Base-by-base conservation (phyloP, 1,284 basidiomycete genomes). In the Malassezia pachydermatis region DNA sequence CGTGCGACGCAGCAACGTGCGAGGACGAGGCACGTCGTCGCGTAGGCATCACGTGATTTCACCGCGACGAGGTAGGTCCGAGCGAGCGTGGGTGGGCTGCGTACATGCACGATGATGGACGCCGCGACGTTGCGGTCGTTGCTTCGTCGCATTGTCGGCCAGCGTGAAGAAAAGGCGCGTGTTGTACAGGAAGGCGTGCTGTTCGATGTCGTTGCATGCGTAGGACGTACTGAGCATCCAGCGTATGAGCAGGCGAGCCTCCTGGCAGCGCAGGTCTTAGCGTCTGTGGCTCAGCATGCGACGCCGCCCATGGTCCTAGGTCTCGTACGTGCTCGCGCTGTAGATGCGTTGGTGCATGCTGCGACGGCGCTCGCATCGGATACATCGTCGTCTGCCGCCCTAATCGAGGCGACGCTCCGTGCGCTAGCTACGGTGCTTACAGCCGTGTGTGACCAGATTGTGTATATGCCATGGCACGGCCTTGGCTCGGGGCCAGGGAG, bases 381-480 rank as follows among this genome's bases (percentile, higher is more conserved):
- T n/a, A n/a, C n/a, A n/a, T n/a, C n/a, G n/a, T n/a, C n/a, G 27
- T 8, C 45, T n/a, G 22, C 19, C 10, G 24, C n/a, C n/a, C n/a
- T n/a, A n/a, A n/a, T 67, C 29, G 59, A 63, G 29, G 59, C 60
- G 10, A 24, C 52, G 0, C 37, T 68, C 4, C 44, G 65, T 6
- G 60, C 64, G 5, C 51, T 66, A 11, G 55, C 64, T 8, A 57
- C 61, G 27, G 49, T 68, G 13, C 33, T 67, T 5, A 46, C 61
- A 29, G 57, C 65, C 2, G 44, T 68, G n/a, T 55, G 64, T 0
- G 57, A 63, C 25, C 60, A 67, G 29, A 50, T 68, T 16, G 53
- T 60, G 3, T 51, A 61, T 17, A 60, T 58, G 33, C 55, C 60
- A 9, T 50, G 63, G n/a, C 63, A 59, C 57, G 62, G 64, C 13